A percentile compares a stretch with the other conserved stretches of the same genome.
Conservation (phyloP, 768 basidiomycete genomes). For the Favolaschia claudopus region DNA sequence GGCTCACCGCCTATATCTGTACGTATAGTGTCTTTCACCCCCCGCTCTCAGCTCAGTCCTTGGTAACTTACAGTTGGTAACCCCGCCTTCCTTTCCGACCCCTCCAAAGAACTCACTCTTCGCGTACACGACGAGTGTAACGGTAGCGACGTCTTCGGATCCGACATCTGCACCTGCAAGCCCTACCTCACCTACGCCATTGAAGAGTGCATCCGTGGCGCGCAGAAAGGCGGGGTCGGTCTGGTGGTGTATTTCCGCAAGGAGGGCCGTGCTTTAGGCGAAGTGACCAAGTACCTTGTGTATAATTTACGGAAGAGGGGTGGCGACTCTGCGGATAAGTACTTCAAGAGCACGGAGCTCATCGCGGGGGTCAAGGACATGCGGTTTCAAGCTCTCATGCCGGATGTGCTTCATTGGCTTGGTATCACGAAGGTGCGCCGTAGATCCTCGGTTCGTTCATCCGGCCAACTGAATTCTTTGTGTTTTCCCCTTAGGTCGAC, state of each 20-base stretch:
- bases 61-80: constrained; percentile 77
- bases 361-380: constrained; percentile 96
- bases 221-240: constrained; percentile 82
- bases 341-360: constrained; percentile 93
- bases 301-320: constrained; percentile 97
- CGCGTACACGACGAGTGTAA: constrained; percentile 97
- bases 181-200: constrained; percentile 94
- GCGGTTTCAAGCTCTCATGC: constrained; percentile 96
- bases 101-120: constrained; percentile 80
- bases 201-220: constrained; percentile 88
- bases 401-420: constrained; percentile 94
- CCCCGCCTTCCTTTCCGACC: constrained; percentile 78
- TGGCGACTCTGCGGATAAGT: constrained; percentile 91
- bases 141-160: constrained; percentile 96
- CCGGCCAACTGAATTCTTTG: background rate
- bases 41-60: background rate
- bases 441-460: background rate
- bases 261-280: constrained; percentile 91
- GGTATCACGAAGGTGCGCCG: constrained; percentile 71
- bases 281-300: constrained; percentile 94
- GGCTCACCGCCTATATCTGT: constrained; percentile 93
- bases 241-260: constrained; percentile 95
- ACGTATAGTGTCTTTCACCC: constrained; percentile 22
- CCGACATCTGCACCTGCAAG: constrained; percentile 92
- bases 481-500: constrained; percentile 56